Base-by-base conservation (phyloP, 148 eudicot species). In the Spergularia marina region DNA sequence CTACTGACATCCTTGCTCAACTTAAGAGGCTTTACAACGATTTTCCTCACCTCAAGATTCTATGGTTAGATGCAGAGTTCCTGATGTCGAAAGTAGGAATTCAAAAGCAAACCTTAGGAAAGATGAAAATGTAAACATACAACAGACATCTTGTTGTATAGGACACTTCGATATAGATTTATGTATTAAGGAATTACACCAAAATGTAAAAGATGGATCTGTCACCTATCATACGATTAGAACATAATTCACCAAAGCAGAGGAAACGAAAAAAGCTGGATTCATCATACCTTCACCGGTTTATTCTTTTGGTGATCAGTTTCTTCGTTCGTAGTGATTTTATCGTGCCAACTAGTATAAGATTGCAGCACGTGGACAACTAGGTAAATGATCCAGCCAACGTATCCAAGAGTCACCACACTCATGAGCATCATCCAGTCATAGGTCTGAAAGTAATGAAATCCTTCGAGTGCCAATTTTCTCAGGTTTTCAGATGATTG, bases 401-500 rank as follows among this genome's bases (percentile, higher is more conserved):
- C 66, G 76, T 95, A 95, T 70, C 98, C 98, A 77, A 95, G 92
- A 79, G 94, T 89, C 82, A 95, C 78, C 70, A 89, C 82, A 23
- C 87, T 83, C 98, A 90, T 95, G 76, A 95, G 91, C 98, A 90
- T 89, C 83, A 90, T 84, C 98, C 98, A 95, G 82, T 95, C 98
- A 85, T 95, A 95, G 41, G 98, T 95, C 77, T 95, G 98, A 77
- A 95, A 95, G 82, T 95, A 95, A 72, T 95, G 84, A 70, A 95
- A 92, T 72, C 98, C 98, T 74, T 92, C 77, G 64, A 95, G 87
- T 72, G 97, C 96, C 87, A 89, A 84, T 78, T 82, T 89, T 83
- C 97, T 87, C 80, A 95, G 96, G 75, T 83, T 72, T 77, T 91
- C 88, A 6, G 96, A 82, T 73, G 87, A 78, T 68, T 83, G 82